These are phyloP conservation scores for Cryptococcus depauperatus DNA, from an alignment of 1,284 basidiomycete species.

Conservation along the genomic window DNA sequence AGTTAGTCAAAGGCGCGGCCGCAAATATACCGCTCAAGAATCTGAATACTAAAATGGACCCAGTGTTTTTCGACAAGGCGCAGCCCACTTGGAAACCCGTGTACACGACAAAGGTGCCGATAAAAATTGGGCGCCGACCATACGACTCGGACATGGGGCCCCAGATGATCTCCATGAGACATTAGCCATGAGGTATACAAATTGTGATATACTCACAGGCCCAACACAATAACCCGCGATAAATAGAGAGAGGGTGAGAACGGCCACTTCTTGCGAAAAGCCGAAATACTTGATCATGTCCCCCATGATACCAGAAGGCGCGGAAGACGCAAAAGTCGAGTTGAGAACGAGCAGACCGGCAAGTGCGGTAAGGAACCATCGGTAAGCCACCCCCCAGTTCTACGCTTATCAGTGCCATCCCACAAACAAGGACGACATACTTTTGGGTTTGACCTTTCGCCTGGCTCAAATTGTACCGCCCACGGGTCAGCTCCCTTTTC, in stretches of 20 bases:
- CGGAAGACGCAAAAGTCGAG: slow-evolving; percentile 49
- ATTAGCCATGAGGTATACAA: no score
- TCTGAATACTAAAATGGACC: slow-evolving; percentile 57
- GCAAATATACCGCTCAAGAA: slow-evolving; percentile 60
- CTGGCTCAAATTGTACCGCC: slow-evolving; percentile 40
- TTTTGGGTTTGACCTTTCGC: slow-evolving; percentile 41
- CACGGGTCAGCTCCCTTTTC: slow-evolving; percentile 37
- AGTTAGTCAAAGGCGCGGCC: slow-evolving; percentile 47
- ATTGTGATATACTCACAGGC: no score
- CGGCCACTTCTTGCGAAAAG: slow-evolving; percentile 53
- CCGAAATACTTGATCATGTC: slow-evolving; percentile 51
- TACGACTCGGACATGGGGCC: slow-evolving; percentile 51
- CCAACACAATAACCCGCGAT: slow-evolving; percentile 51
- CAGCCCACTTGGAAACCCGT: slow-evolving; percentile 53
- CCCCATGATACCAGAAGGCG: slow-evolving; percentile 37
- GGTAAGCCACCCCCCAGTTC: slow-evolving; percentile 54
- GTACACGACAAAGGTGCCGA: slow-evolving; percentile 60
- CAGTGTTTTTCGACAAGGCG: slow-evolving; percentile 57
- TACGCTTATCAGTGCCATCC: slow-evolving; percentile 24
- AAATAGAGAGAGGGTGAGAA: slow-evolving; percentile 44
- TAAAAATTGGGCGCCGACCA: slow-evolving; percentile 56
- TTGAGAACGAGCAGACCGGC: slow-evolving; percentile 60
- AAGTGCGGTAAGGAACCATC: slow-evolving; percentile 59
- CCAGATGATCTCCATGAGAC: no score
- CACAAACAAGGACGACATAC: slow-evolving; percentile 20